Evolutionary conservation across 306 rosid species (phyloP).

Genomic region (Sicyos edulis): DNA sequence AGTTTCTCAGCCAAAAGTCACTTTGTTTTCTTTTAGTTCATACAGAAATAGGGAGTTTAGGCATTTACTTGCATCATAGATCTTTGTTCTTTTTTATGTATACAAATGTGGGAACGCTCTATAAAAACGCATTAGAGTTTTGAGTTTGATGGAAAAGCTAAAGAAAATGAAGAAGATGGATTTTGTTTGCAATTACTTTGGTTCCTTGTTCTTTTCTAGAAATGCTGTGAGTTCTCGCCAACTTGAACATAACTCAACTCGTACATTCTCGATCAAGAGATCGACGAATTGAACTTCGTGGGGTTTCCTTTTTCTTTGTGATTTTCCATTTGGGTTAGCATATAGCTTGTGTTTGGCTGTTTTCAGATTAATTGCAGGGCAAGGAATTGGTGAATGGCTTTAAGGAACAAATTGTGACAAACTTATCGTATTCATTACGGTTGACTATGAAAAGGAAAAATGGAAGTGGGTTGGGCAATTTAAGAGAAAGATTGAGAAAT

Average conservation of each 20-base stretch:
- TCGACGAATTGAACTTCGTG: too few species aligned
- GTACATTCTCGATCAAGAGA: too few species aligned
- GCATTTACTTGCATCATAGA: not conserved
- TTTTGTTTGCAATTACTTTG: not conserved
- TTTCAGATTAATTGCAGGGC: not conserved
- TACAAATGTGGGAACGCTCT: not conserved
- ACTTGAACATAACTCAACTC: too few species aligned
- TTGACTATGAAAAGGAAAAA: not conserved
- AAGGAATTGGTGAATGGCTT: slow-evolving; percentile 15
- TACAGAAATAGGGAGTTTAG: not conserved
- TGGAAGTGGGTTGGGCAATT: slow-evolving; percentile 10
- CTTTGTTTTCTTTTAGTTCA: slow-evolving; percentile 1
- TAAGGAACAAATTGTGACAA: slow-evolving; percentile 2
- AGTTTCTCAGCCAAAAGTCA: not conserved
- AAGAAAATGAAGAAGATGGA: too few species aligned
- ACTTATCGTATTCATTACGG: slow-evolving; percentile 7
- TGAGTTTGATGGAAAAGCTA: too few species aligned
- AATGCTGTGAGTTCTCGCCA: not conserved
- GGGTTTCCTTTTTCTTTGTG: not conserved
- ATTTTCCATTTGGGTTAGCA: not conserved
- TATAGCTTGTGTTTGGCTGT: too few species aligned
- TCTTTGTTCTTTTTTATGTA: slow-evolving; percentile 12
- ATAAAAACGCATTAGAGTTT: not conserved
- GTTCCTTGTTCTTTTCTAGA: not conserved
- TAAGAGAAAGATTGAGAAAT: not conserved